Evolutionary conservation across 2,329 filamentous ascomycete species (phyloP).

Genomic region (Xylariaceae sp.): DNA sequence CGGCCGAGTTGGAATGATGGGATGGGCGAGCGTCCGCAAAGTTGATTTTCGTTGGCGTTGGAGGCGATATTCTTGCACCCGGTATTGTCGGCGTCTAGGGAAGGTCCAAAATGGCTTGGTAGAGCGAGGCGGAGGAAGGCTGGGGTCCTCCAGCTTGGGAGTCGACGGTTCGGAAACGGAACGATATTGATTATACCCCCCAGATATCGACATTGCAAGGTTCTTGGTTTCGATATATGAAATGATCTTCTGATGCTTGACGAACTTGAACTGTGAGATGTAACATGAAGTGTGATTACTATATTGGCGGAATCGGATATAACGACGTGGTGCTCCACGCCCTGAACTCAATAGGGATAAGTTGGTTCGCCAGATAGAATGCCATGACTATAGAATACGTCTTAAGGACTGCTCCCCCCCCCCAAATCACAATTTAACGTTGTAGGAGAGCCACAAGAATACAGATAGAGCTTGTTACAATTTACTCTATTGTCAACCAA

Average conservation of each 20-base stretch:
- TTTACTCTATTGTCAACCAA: no score
- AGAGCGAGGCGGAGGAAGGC: neutral
- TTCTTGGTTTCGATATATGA: neutral
- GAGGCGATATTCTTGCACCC: neutral
- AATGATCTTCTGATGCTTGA: neutral
- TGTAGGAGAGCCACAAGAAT: no score
- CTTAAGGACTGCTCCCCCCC: no score
- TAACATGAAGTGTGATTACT: neutral
- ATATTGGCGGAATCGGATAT: neutral
- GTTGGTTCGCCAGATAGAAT: neutral
- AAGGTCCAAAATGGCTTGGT: no score
- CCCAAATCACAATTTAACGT: no score
- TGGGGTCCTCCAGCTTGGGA: neutral
- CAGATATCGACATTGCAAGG: neutral
- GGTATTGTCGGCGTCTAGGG: neutral
- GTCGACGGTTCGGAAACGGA: neutral
- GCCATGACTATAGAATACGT: no score
- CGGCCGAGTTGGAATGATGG: conserved; percentile 18
- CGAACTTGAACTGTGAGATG: neutral
- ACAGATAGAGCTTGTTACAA: no score
- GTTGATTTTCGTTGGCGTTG: neutral
- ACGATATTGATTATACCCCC: neutral
- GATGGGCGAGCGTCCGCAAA: neutral
- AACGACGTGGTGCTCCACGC: no score
- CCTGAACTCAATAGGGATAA: neutral